These are phyloP conservation scores for Cordyceps militaris DNA, from an alignment of 2,329 filamentous ascomycete genomes.

Conservation along the genomic window DNA sequence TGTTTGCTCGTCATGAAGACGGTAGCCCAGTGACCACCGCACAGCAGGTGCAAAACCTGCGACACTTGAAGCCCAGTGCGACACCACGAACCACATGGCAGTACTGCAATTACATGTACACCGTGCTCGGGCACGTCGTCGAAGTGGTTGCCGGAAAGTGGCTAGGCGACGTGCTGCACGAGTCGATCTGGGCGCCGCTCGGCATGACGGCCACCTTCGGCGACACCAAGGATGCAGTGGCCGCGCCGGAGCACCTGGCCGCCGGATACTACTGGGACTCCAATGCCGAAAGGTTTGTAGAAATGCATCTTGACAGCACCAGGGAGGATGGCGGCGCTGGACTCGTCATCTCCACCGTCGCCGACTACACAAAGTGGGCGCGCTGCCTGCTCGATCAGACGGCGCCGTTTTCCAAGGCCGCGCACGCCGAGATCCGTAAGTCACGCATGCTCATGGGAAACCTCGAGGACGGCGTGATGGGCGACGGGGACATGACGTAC, in stretches of 20 bases:
- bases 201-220: slow-evolving; percentile 39
- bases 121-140: slow-evolving; percentile 37
- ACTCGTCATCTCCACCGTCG: slow-evolving; percentile 36
- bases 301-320: slow-evolving; percentile 21
- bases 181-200: slow-evolving; percentile 38
- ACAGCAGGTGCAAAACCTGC: slow-evolving; percentile 35
- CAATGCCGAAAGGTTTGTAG: slow-evolving; percentile 16
- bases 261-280: slow-evolving; percentile 35
- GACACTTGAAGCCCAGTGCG: slow-evolving; percentile 36
- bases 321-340: slow-evolving; percentile 33
- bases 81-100: slow-evolving; percentile 39
- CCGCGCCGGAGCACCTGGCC: slow-evolving; percentile 27
- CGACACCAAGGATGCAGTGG: slow-evolving; percentile 21
- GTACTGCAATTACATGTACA: slow-evolving; percentile 47
- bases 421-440: slow-evolving; percentile 19
- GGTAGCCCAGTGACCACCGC: slow-evolving; percentile 20
- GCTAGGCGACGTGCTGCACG: slow-evolving; percentile 34
- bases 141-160: slow-evolving; percentile 32
- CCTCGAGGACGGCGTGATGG: not conserved
- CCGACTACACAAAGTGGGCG: slow-evolving; percentile 47
- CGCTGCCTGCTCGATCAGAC: slow-evolving; percentile 34
- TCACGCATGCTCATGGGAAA: not conserved
- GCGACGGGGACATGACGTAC: slow-evolving; percentile 3
- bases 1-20: not conserved
- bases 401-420: slow-evolving; percentile 18